phyloP scores from a whole-genome alignment of 306 rosid species.

The Boehmeria nivea region DNA sequence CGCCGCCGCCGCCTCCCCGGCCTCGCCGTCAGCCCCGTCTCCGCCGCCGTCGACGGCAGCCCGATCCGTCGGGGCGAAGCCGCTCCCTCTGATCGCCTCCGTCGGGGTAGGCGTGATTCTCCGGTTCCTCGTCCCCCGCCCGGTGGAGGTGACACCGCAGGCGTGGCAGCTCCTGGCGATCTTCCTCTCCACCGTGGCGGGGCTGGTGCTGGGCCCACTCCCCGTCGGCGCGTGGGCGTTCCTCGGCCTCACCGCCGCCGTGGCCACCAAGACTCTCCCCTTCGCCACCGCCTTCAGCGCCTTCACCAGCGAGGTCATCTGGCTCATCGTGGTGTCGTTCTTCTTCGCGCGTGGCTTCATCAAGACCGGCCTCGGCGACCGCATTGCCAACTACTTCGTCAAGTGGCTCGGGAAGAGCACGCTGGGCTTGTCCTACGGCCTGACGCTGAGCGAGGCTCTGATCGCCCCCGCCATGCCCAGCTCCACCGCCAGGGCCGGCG shows the following conservation, averaged over 20 bases:
- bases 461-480: slow-evolving; percentile 99
- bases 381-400: slow-evolving; percentile 84
- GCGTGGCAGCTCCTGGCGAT: slow-evolving; percentile 92
- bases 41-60: slow-evolving; percentile 9
- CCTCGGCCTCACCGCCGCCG: slow-evolving; percentile 54
- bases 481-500: slow-evolving; percentile 94
- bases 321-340: slow-evolving; percentile 93
- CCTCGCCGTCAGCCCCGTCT: slow-evolving; percentile 8
- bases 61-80: slow-evolving; percentile 49
- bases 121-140: slow-evolving; percentile 64
- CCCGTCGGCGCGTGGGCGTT: slow-evolving; percentile 99
- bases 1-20: slow-evolving; percentile 2
- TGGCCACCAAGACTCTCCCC: slow-evolving; percentile 58
- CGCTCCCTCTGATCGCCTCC: slow-evolving; percentile 53
- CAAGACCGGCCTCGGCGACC: slow-evolving; percentile 85
- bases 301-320: slow-evolving; percentile 85
- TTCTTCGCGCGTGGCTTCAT: slow-evolving; percentile 96
- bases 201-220: slow-evolving; percentile 76
- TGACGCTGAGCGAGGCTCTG: slow-evolving; percentile 76
- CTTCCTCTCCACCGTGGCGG: slow-evolving; percentile 80
- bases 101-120: slow-evolving; percentile 54
- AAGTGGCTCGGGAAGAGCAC: slow-evolving; percentile 91
- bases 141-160: slow-evolving; percentile 55
- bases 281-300: slow-evolving; percentile 75
- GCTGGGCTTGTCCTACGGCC: slow-evolving; percentile 75